phyloP scores from a whole-genome alignment of 2,329 filamentous ascomycete genomes.

The Hypomyces rosellus region DNA sequence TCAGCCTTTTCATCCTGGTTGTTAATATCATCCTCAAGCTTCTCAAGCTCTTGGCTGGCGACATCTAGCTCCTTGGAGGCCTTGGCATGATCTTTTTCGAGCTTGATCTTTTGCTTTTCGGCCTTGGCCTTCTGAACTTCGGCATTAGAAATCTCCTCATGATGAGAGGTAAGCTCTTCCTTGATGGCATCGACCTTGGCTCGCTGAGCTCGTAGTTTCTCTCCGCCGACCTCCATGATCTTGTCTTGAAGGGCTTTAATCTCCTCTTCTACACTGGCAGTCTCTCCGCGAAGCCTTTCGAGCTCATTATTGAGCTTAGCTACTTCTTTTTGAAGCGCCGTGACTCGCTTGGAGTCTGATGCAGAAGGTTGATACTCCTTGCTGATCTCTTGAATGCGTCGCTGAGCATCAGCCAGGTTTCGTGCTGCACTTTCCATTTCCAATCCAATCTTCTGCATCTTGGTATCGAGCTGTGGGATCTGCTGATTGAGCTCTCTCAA shows the following conservation, averaged over 20 bases:
- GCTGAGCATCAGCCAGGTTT: slow-evolving; percentile 77
- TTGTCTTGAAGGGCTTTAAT: slow-evolving; percentile 91
- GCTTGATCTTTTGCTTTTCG: slow-evolving; percentile 83
- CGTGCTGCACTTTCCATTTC: slow-evolving; percentile 82
- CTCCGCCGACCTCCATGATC: slow-evolving; percentile 97
- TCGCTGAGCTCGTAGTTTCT: slow-evolving; percentile 83
- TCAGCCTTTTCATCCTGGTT: slow-evolving; percentile 71
- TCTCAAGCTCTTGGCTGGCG: slow-evolving; percentile 66
- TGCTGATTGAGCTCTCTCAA: slow-evolving; percentile 68
- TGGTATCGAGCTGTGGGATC: slow-evolving; percentile 79
- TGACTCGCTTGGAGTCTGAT: slow-evolving; percentile 68
- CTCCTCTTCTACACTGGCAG: slow-evolving; percentile 83
- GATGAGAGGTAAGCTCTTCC: slow-evolving; percentile 73
- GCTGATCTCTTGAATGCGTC: slow-evolving; percentile 76
- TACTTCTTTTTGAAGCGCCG: slow-evolving; percentile 71
- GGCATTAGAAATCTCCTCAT: slow-evolving; percentile 75
- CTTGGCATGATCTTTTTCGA: slow-evolving; percentile 74
- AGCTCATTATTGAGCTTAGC: slow-evolving; percentile 69
- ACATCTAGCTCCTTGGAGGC: slow-evolving; percentile 72
- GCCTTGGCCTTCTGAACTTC: slow-evolving; percentile 89
- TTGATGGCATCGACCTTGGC: slow-evolving; percentile 85
- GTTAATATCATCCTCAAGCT: slow-evolving; percentile 70
- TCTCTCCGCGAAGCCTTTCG: slow-evolving; percentile 73
- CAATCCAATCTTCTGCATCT: slow-evolving; percentile 82
- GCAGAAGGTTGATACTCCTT: slow-evolving; percentile 76